Evolutionary conservation across 495 filamentous ascomycete species (phyloP), one percentile per base, ranked within the genome.

Genomic region (Neurospora cerealis): DNA sequence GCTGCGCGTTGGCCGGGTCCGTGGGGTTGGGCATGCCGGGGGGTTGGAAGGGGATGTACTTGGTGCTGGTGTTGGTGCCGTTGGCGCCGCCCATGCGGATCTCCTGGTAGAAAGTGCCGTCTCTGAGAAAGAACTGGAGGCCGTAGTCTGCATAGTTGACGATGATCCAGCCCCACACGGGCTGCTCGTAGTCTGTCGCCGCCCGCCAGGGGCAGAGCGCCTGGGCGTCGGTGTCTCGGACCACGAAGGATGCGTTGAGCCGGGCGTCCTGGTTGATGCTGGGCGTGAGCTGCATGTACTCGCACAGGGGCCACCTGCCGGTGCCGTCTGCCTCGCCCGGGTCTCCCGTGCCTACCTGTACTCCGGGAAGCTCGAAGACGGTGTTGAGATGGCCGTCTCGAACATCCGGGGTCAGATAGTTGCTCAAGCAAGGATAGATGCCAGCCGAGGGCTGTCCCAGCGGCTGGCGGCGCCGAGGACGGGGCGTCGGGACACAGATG

Each of bases 101-200:
- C 74, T 88, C 88, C 32, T 81, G 77, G 77, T 86, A 87, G 78
- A 89, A 89, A 1, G 76, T 82, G 5, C 88, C 88, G 66, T 88
- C 85, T 0, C 73, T 39, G 0, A 80, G 69, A 74, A 89, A 89
- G 19, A 89, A 37, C 76, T 89, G 87, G 9, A 90, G 69, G 2
- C 83, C 84, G 37, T 76, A 72, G 74, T 89, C 81, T 60, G 75
- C 80, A 74, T 83, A 88, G 79, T 89, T 89, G 74, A 83, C 73
- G 1, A 89, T 76, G 2, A 89, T 39, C 87, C 87, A 89, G 3
- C 88, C 87, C 82, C 83, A 89, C 71, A 88, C 79, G 28, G 86
- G 87, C 48, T 82, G 82, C 69, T 88, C 87, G 79, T 79, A 85
- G 32, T 87, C 84, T 0, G 71, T 46, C 7, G 74, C 41, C 1